Evolutionary conservation across 306 rosid species (phyloP).

Genomic region (Fagus sylvatica): DNA sequence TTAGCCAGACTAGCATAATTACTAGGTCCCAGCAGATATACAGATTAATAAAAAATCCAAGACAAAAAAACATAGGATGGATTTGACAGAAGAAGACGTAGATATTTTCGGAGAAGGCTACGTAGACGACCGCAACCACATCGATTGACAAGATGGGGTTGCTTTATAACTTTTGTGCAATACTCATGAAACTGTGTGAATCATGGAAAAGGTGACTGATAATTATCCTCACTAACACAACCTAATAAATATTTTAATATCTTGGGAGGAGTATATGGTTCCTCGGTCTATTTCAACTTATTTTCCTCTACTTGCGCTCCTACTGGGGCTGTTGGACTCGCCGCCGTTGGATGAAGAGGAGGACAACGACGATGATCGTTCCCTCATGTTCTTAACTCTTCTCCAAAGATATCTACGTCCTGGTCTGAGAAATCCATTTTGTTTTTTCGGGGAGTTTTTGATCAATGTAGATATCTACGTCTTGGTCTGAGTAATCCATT

Average conservation of each 20-base stretch:
- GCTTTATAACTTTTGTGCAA: not conserved
- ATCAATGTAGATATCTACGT: too few species aligned
- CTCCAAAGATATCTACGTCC: conserved; percentile 70
- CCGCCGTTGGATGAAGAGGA: conserved; percentile 66
- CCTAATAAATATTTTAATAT: not conserved
- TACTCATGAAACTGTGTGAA: not conserved
- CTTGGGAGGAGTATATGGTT: too few species aligned
- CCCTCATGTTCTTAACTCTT: conserved; percentile 41
- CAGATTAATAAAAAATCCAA: too few species aligned
- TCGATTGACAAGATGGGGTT: not conserved
- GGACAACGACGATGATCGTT: conserved; percentile 54
- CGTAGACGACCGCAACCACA: too few species aligned
- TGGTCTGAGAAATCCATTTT: conserved; percentile 75
- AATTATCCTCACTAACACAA: not conserved
- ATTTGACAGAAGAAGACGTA: too few species aligned
- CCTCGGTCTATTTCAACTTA: too few species aligned
- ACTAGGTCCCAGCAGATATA: too few species aligned
- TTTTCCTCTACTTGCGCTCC: conserved; percentile 33
- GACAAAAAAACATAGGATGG: not conserved
- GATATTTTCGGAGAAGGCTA: not conserved
- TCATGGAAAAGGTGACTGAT: conserved; percentile 3
- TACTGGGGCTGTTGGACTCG: conserved; percentile 53
- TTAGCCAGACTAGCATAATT: too few species aligned
- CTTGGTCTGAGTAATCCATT: too few species aligned
- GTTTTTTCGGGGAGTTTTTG: too few species aligned